Percentiles rank a stretch among this genome's conserved stretches.
Conservation (phyloP, 495 filamentous ascomycete genomes). For the Penicillium fimorum region DNA sequence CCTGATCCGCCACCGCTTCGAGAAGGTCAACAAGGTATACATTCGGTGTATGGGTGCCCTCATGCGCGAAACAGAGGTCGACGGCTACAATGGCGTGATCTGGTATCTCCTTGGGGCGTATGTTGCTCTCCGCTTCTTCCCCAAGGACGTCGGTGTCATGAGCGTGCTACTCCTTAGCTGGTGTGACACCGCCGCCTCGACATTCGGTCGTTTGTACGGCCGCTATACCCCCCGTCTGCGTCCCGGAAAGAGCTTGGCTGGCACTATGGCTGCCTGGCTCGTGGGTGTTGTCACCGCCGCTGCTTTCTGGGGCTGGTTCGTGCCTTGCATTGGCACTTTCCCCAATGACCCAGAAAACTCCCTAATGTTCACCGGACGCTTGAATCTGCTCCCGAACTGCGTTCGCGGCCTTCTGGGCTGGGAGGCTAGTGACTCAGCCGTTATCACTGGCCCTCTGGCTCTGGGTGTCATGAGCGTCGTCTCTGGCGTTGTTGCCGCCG, state of each 20-base stretch:
- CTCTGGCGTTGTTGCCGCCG: slow-evolving; percentile 80
- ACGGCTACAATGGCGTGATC: slow-evolving; percentile 92
- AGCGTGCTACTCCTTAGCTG: slow-evolving; percentile 86
- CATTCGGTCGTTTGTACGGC: slow-evolving; percentile 80
- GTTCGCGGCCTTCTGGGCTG: slow-evolving; percentile 48
- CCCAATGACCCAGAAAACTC: slow-evolving; percentile 61
- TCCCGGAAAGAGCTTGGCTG: slow-evolving; percentile 86
- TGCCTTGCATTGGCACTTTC: slow-evolving; percentile 64
- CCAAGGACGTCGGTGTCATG: slow-evolving; percentile 92
- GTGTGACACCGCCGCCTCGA: slow-evolving; percentile 97
- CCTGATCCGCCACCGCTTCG: slow-evolving; percentile 74
- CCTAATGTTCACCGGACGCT: slow-evolving; percentile 78
- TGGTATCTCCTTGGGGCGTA: slow-evolving; percentile 93
- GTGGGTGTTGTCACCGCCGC: slow-evolving; percentile 79
- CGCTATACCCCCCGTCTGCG: slow-evolving; percentile 83
- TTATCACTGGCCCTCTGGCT: slow-evolving; percentile 64
- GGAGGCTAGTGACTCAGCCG: slow-evolving; percentile 41
- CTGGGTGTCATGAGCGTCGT: slow-evolving; percentile 83
- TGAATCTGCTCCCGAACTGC: slow-evolving; percentile 60
- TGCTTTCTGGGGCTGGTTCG: slow-evolving; percentile 84
- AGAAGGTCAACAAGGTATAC: slow-evolving; percentile 82
- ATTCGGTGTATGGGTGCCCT: slow-evolving; percentile 79
- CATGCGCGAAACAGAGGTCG: slow-evolving; percentile 95
- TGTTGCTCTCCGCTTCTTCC: slow-evolving; percentile 79
- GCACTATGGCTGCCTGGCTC: slow-evolving; percentile 76